phyloP scores from a whole-genome alignment of 176 grass and related monocot genomes.

The Oryza australiensis region DNA sequence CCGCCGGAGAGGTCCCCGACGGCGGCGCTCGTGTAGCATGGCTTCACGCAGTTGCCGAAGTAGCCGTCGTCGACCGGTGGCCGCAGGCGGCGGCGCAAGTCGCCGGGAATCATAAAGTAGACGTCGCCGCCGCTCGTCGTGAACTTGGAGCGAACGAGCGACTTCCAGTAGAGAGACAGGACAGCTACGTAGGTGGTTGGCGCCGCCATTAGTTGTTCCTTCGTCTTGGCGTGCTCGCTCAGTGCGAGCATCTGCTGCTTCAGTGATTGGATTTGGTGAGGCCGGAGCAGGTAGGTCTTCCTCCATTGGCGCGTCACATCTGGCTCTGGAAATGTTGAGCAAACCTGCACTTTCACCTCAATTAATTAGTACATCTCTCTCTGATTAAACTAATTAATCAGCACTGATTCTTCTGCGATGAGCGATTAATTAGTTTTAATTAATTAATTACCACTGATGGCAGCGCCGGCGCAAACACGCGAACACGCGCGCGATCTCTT shows the following conservation, averaged over 20 bases:
- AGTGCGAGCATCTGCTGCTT: not conserved
- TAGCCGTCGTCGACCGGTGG: slow-evolving; percentile 13
- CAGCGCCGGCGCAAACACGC: slow-evolving; percentile 24
- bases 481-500: not conserved
- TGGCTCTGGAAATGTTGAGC: not conserved
- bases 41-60: slow-evolving; percentile 49
- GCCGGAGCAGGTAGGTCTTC: slow-evolving; percentile 16
- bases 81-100: slow-evolving; percentile 22
- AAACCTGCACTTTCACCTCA: not conserved
- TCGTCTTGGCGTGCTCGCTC: not conserved
- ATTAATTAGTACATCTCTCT: not conserved
- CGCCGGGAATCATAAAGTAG: not conserved
- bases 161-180: slow-evolving; percentile 37
- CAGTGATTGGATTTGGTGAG: not conserved
- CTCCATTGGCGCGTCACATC: not conserved
- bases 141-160: slow-evolving; percentile 25
- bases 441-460: slow-evolving; percentile 3
- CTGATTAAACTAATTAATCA: not conserved
- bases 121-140: not conserved
- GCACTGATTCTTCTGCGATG: too few relatives aligned
- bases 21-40: not conserved
- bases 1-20: slow-evolving; percentile 2
- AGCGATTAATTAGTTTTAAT: not conserved
- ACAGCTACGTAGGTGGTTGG: slow-evolving; percentile 33
- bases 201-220: too few relatives aligned